Base-by-base conservation (phyloP, 176 grass and related monocot genomes). In the Carex littledalei region DNA sequence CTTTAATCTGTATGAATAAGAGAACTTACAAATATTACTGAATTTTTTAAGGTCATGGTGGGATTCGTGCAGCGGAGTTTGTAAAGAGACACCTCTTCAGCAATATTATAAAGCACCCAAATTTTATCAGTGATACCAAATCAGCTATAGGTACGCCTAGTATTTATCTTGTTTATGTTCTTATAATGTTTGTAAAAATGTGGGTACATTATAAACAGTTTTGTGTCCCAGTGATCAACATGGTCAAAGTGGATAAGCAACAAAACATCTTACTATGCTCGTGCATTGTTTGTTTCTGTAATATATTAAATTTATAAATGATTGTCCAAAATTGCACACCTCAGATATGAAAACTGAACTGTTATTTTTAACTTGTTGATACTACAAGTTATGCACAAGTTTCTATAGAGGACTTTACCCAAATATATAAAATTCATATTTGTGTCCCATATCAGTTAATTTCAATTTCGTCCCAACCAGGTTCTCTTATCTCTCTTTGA, bases 61-160 rank as follows among this genome's bases (percentile, higher is more conserved):
- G 94, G 75, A 85, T 88, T 86, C 88, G 90, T 68, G 94, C 94
- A 55, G 94, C 94, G 20, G 94, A 97, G 63, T 97, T 88, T 58
- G 94, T 97, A 8, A 94, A 97, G 84, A 85, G 91, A 17, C 87
- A 97, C 54, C 94, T 97, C 7, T 97, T 94, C 85, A 92, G 88
- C 61, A 97, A 97, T 83, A 61, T 97, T 22, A 92, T 94, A 80
- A 94, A 84, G 59, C 90, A 97, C 39, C 90, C 94, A 0, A 97
- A 94, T 67, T 92, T 97, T 65, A 89, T 89, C n/a, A 94, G 62
- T 2, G 94, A 97, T 54, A 94, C 92, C 85, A 97, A 92, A 78
- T 92, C 89, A 8, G 94, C 94, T 26, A 97, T 97, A 73, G 94
- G 94, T 94, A 84, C 12, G 26, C 14, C 74, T 56, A 2, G 29